Percentiles rank a stretch among this genome's conserved stretches.
These are phyloP conservation scores for Lanmaoa rubissima DNA, from an alignment of 768 basidiomycete species.

Conservation along the genomic window DNA sequence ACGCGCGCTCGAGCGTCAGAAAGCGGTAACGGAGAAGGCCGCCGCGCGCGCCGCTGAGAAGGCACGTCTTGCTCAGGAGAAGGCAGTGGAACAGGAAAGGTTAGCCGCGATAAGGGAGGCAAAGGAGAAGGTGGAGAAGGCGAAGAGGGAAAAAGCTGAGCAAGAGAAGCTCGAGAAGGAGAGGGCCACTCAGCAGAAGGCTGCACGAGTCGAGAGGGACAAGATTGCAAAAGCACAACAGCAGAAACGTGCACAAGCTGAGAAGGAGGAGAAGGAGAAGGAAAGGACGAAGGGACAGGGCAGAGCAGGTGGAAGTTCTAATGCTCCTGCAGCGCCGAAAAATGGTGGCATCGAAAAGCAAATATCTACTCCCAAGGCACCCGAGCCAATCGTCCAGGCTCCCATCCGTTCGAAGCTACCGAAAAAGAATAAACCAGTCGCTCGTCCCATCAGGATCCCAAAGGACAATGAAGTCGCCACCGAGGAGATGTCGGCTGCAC, in stretches of 20 bases:
- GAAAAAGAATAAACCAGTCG: constrained; percentile 72
- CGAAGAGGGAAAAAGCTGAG: constrained; percentile 36
- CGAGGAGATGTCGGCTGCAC: constrained; percentile 43
- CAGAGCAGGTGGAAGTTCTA: constrained; percentile 26
- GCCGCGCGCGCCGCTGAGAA: constrained; percentile 51
- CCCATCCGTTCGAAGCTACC: constrained; percentile 81
- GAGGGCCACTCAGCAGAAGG: constrained; percentile 30
- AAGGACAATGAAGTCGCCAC: constrained; percentile 53
- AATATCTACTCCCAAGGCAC: constrained; percentile 13
- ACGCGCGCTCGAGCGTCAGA: constrained; percentile 60
- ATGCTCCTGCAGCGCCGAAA: constrained; percentile 18
- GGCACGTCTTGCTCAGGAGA: constrained; percentile 51
- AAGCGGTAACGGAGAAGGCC: constrained; percentile 56
- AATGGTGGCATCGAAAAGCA: constrained; percentile 22
- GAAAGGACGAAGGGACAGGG: constrained; percentile 28
- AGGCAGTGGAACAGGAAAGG: constrained; percentile 53
- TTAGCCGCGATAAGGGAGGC: constrained; percentile 37
- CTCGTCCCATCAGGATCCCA: constrained; percentile 55
- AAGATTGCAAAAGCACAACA: constrained; percentile 34
- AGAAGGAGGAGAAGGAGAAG: constrained; percentile 31
- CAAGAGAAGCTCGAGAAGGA: constrained; percentile 43
- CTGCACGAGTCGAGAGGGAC: constrained; percentile 37
- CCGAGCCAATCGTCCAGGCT: constrained; percentile 52
- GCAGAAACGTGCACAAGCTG: constrained; percentile 28
- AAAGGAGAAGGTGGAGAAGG: constrained; percentile 37